Evolutionary conservation across 371 early-diverging fungal genomes (phyloP).

Genomic region (Sporodiniella umbellata): DNA sequence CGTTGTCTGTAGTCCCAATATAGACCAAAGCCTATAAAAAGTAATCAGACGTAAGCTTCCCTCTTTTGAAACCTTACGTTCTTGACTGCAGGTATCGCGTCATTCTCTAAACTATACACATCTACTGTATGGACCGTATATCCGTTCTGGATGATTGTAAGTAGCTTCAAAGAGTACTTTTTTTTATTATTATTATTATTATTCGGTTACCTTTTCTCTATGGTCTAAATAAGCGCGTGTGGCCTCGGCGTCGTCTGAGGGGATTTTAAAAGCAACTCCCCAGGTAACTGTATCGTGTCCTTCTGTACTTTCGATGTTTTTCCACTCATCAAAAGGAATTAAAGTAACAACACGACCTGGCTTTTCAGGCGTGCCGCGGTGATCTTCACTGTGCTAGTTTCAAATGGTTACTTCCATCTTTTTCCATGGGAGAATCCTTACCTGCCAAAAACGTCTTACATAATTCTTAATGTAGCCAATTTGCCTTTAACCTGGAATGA

Average conservation of each 20-base stretch:
- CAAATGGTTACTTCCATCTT: too few relatives aligned
- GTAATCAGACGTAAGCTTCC: neutral
- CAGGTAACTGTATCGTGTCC: conserved; percentile 67
- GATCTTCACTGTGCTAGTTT: conserved; percentile 82
- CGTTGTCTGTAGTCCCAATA: conserved; percentile 78
- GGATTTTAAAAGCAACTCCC: conserved; percentile 87
- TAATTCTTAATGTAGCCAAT: conserved; percentile 79
- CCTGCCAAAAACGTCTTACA: conserved; percentile 89
- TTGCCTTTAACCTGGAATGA: too few relatives aligned
- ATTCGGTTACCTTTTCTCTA: conserved; percentile 73
- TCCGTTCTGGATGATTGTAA: conserved; percentile 59
- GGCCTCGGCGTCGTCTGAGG: conserved; percentile 54
- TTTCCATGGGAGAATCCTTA: conserved; percentile 10
- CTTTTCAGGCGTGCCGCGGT: conserved; percentile 79
- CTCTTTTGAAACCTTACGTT: conserved; percentile 29
- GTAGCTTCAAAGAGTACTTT: too few relatives aligned
- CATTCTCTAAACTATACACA: conserved; percentile 52
- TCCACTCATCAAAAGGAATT: conserved; percentile 68
- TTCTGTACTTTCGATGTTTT: conserved; percentile 44
- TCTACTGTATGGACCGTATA: conserved; percentile 72
- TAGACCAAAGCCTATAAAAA: conserved; percentile 71
- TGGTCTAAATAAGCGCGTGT: conserved; percentile 78
- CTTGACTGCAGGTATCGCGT: conserved; percentile 44
- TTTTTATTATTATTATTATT: too few relatives aligned
- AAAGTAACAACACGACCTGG: conserved; percentile 93